These are phyloP conservation scores for Cladosporium phlei DNA, from an alignment of 2,329 filamentous ascomycete species.

Conservation along the genomic window DNA sequence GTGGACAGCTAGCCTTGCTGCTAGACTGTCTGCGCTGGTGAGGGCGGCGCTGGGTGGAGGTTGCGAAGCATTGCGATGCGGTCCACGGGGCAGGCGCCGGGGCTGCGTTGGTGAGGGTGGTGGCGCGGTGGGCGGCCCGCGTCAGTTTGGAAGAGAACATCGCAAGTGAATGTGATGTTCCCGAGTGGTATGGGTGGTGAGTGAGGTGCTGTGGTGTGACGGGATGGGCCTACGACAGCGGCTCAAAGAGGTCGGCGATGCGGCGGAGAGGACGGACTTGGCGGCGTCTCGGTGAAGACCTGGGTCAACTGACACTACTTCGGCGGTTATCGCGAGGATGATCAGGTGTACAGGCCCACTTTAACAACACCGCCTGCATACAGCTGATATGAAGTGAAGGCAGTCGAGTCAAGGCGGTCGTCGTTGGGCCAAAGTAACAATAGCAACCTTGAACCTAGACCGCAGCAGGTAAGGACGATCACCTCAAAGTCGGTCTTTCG, in stretches of 20 bases:
- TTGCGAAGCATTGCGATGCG: conserved; percentile 28
- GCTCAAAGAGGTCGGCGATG: neutral
- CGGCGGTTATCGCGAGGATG: conserved; percentile 9
- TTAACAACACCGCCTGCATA: conserved; percentile 5
- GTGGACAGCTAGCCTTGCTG: conserved; percentile 47
- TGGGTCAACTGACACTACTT: conserved; percentile 7
- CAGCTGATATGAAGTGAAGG: too few species aligned
- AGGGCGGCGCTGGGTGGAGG: conserved; percentile 26
- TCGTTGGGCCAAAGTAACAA: too few species aligned
- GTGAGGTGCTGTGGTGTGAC: conserved; percentile 1
- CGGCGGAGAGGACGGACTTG: conserved; percentile 3
- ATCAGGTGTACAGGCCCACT: neutral
- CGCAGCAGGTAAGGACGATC: too few species aligned
- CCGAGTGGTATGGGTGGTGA: neutral
- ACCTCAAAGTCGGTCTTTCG: too few species aligned
- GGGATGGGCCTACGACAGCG: conserved; percentile 5
- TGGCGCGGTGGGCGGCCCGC: conserved; percentile 29
- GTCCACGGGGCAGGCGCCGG: conserved; percentile 26
- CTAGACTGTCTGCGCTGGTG: conserved; percentile 49
- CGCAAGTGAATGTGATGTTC: conserved; percentile 9
- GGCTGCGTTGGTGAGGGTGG: conserved; percentile 24
- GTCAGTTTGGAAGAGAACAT: conserved; percentile 32
- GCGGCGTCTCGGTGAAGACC: conserved; percentile 1
- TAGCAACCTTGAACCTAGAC: too few species aligned
- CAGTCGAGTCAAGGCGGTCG: too few species aligned